Evolutionary conservation across 2,329 filamentous ascomycete species (phyloP).

Genomic region (Diaporthe sp.): DNA sequence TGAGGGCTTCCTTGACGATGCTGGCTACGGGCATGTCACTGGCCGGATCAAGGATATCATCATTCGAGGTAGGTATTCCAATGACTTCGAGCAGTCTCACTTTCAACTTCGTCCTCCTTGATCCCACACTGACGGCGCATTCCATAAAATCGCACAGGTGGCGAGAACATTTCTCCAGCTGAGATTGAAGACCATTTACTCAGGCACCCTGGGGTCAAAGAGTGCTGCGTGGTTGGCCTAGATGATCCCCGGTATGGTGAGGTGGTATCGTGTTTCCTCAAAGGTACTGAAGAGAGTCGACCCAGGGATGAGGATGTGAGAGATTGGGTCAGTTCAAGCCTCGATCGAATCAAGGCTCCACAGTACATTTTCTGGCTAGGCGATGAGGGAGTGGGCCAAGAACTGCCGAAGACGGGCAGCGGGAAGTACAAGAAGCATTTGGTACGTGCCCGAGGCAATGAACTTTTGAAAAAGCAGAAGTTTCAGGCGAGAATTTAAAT

Average conservation of each 20-base stretch:
- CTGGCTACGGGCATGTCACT: constrained; percentile 66
- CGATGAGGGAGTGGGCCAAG: not conserved
- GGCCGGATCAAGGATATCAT: constrained; percentile 68
- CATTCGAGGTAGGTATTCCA: not conserved
- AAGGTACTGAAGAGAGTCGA: not conserved
- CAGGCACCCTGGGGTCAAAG: not conserved
- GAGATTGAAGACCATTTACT: not conserved
- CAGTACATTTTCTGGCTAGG: not conserved
- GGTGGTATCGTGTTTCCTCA: not conserved
- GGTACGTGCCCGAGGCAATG: not conserved
- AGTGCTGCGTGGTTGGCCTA: not conserved
- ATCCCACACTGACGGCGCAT: not conserved
- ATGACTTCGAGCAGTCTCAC: not conserved
- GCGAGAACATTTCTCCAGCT: not conserved
- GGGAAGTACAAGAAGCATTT: constrained; percentile 3
- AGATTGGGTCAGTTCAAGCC: not conserved
- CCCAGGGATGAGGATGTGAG: not conserved
- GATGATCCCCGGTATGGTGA: not conserved
- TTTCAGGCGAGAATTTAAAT: not conserved
- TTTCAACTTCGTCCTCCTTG: not conserved
- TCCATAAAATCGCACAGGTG: not conserved
- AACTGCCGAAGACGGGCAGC: not conserved
- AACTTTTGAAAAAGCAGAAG: not conserved
- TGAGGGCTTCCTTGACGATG: constrained; percentile 62
- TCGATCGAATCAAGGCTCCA: not conserved